Evolutionary conservation across 2,329 filamentous ascomycete species (phyloP), one percentile per base, ranked within the genome.

Genomic region (Westerdykella sp.): DNA sequence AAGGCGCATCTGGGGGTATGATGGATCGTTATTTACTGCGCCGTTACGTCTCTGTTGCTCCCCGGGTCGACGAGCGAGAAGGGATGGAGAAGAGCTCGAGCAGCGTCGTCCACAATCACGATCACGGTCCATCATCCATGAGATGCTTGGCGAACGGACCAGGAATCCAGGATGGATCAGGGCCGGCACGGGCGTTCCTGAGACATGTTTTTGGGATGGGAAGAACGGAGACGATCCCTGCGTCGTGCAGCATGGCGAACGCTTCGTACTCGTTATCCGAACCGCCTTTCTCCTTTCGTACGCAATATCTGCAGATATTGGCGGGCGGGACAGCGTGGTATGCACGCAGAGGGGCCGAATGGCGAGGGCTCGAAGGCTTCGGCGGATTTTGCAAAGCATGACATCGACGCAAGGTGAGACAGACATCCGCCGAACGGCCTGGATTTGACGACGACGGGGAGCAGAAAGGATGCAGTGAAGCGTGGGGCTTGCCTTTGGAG

Each of bases 1-100:
- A 21, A 21, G 18, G 18, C 18, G 18, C 18, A 6, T 21, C 18
- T 21, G 18, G 3, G 18, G 18, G 18, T 10, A 12, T 28, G 11
- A 62, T 58, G 56, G 62, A 50, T 62, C 55, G 55, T 53, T 48
- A 21, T 21, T 21, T 21, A 55, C 49, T 61, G 60, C 51, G 53
- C 56, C 55, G 60, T 50, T 45, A 28, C 45, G 48, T 54, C 49
- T 49, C 45, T 47, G 44, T 43, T 51, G 51, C 43, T 45, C 49
- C 32, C 30, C 31, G 23, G 37, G 2, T 28, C 32, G n/a, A 18
- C 36, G 25, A 39, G 15, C 10, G 7, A 16, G 40, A n/a, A 5
- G 14, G 32, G 14, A 21, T 21, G 18, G 13, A 3, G 34, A 35
- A 6, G 10, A 35, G 34, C 18, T 16, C 34, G 18, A 35, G 10